Evolutionary conservation across 2,329 filamentous ascomycete genomes (phyloP), one percentile per base, ranked within the genome.

Genomic region (Arthrobotrys sinensis): DNA sequence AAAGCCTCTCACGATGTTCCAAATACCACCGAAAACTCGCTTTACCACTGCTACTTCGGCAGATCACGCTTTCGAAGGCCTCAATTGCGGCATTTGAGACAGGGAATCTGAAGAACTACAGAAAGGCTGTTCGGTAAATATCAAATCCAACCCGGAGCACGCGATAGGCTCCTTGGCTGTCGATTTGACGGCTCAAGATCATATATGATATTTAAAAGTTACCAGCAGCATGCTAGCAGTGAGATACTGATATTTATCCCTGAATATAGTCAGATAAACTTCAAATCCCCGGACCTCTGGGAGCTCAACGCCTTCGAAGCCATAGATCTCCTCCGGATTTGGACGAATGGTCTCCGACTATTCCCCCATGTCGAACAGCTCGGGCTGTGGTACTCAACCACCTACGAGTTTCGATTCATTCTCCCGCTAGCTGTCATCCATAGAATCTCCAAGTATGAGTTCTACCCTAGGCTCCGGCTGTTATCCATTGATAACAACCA

Each of bases 71-170:
- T 43, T 60, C 55, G 55, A 43, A 40, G 55, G 7, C 34, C 19
- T 60, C 55, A 12, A 43, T 60, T 60, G 55, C 55, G 36, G 55
- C 55, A 60, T 60, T 60, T 43, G 55, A 60, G 55, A 40, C 36
- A 24, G 55, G 55, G 19, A 43, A n/a, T 28, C 16, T 60, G 36
- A 60, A 19, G 12, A 60, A 60, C 36, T 60, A 60, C 11, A 60
- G 55, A 28, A 60, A 60, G 36, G 55, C 55, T 28, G 55, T 60
- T 60, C 55, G 55, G 55, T 60, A 60, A 60, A 40, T 60, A 60
- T 28, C 55, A 60, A 16, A 24, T n/a, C 34, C 12, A 21, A 60
- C 11, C 55, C 16, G 11, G 16, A 24, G 55, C 55, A 60, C 55
- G 36, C 55, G 43, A 43, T 60, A 36, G 34, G 11, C 11, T 1